These are phyloP conservation scores for Telfairia occidentalis DNA, from an alignment of 331 rosid genomes.

Conservation along the genomic window DNA sequence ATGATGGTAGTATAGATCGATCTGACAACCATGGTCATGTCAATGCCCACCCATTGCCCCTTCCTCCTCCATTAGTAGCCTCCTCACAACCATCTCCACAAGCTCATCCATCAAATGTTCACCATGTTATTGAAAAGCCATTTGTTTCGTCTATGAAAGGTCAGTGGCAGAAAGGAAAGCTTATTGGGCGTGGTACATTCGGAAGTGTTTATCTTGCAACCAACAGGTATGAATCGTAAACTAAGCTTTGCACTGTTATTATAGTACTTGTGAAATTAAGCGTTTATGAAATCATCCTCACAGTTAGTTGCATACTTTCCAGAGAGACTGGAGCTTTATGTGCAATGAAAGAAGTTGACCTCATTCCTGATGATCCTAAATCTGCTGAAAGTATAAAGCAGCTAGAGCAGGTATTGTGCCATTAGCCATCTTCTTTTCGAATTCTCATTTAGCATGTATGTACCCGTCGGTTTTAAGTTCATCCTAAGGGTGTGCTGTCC, in stretches of 20 bases:
- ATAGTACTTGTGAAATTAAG: constrained; percentile 3
- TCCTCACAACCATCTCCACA: constrained; percentile 27
- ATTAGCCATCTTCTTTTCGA: neutral
- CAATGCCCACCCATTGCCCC: constrained; percentile 78
- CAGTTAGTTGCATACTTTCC: constrained; percentile 14
- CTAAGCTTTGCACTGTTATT: neutral
- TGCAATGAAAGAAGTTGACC: constrained; percentile 95
- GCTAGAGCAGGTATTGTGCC: constrained; percentile 65
- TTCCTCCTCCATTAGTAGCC: constrained; percentile 51
- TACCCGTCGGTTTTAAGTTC: neutral
- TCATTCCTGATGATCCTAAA: constrained; percentile 85
- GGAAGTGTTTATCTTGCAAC: constrained; percentile 85
- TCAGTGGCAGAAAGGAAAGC: constrained; percentile 86
- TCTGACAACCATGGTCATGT: constrained; percentile 37
- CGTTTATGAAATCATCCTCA: constrained; percentile 9
- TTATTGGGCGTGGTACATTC: constrained; percentile 86
- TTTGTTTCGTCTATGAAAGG: constrained; percentile 36
- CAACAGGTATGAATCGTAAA: constrained; percentile 45
- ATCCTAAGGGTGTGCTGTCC: neutral
- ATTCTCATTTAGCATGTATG: neutral
- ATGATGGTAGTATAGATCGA: constrained; percentile 22
- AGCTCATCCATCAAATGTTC: constrained; percentile 14
- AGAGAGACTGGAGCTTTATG: constrained; percentile 95
- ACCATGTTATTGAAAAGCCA: constrained; percentile 29
- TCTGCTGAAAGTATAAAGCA: constrained; percentile 75